Percentiles rank a stretch among this genome's conserved stretches.
Conservation (phyloP, 257 asterid species). For the Solanum lycopersicoides region DNA sequence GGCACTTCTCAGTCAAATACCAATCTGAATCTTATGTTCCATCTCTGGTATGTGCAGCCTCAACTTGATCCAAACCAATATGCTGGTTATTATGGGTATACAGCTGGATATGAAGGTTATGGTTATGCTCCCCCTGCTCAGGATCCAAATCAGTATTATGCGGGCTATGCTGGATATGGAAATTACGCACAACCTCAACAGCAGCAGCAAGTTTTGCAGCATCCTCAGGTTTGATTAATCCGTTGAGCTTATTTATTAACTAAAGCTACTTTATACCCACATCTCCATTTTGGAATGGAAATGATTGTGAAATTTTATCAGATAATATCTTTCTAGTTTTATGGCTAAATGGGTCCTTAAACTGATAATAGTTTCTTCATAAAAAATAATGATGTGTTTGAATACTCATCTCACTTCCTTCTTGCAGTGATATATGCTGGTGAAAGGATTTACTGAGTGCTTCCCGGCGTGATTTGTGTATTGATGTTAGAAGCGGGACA, state of each 20-base stretch:
- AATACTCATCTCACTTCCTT: background rate
- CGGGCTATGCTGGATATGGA: conserved; percentile 69
- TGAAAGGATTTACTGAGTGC: background rate
- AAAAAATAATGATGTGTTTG: background rate
- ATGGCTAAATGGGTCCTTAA: background rate
- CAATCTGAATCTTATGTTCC: background rate
- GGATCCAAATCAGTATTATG: conserved; percentile 71
- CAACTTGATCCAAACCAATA: conserved; percentile 29
- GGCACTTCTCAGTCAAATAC: background rate
- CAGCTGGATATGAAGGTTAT: conserved; percentile 65
- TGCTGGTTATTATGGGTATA: conserved; percentile 47
- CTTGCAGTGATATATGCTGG: background rate
- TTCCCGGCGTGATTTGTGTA: background rate
- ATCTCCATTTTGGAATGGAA: background rate
- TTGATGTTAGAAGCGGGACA: background rate
- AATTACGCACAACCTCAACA: conserved; percentile 51
- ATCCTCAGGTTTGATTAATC: background rate
- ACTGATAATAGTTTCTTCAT: background rate
- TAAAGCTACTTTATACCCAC: background rate
- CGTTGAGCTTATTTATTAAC: background rate
- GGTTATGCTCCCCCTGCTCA: conserved; percentile 71
- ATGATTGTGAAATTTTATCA: background rate
- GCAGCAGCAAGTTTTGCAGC: background rate
- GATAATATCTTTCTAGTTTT: background rate
- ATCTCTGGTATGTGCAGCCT: conserved; percentile 4